Evolutionary conservation across 2,329 filamentous ascomycete species (phyloP).

Genomic region (Zymoseptoria tritici): DNA sequence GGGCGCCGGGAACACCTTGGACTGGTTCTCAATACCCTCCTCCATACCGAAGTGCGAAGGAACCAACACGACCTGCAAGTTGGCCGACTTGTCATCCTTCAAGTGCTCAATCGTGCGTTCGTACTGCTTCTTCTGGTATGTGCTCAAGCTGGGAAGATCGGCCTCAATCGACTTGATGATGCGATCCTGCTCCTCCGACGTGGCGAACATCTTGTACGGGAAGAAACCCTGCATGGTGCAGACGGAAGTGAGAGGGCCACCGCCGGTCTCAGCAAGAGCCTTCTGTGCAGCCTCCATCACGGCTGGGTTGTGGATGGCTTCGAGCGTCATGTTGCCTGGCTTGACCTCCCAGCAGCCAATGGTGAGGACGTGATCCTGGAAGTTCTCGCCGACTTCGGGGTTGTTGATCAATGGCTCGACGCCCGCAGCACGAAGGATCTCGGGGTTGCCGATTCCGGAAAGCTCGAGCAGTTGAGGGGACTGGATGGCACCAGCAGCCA

Average conservation of each 20-base stretch:
- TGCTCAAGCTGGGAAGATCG: conserved; percentile 20
- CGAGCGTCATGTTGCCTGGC: conserved; percentile 22
- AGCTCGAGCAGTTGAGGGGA: conserved; percentile 55
- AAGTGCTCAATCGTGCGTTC: conserved; percentile 30
- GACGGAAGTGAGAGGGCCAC: conserved; percentile 28
- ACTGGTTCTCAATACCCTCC: conserved; percentile 25
- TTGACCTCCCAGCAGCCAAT: conserved; percentile 22
- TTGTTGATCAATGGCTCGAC: conserved; percentile 40
- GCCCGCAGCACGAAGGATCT: conserved; percentile 31
- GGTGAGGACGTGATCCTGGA: conserved; percentile 40
- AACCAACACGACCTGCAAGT: conserved; percentile 32
- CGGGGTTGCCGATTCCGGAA: conserved; percentile 50
- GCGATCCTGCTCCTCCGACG: conserved; percentile 27
- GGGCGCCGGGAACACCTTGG: conserved; percentile 21
- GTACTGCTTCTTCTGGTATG: conserved; percentile 32
- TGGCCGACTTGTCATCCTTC: conserved; percentile 30
- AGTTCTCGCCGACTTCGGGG: conserved; percentile 42
- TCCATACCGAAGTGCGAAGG: conserved; percentile 25
- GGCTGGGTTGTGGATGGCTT: conserved; percentile 27
- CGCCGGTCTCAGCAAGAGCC: conserved; percentile 25
- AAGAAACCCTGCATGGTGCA: conserved; percentile 30
- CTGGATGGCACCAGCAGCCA: conserved; percentile 51
- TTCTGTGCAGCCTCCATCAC: conserved; percentile 29
- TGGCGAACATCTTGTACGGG: conserved; percentile 24
- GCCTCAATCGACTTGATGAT: conserved; percentile 27